A percentile compares a stretch with the other conserved stretches of the same genome.
Conservation (phyloP, 768 basidiomycete species). For the Tephrocybe rancida region DNA sequence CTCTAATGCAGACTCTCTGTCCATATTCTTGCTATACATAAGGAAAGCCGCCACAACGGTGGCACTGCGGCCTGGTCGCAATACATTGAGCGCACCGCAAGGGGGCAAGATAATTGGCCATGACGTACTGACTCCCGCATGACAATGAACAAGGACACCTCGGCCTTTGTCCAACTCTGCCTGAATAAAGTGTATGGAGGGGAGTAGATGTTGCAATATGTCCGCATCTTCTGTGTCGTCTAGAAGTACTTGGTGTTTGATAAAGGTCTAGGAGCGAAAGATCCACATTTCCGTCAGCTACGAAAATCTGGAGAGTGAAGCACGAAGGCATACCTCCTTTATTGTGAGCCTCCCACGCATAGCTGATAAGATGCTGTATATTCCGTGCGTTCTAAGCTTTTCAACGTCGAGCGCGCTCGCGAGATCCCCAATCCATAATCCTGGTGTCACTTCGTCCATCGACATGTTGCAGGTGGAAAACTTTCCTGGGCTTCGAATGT, state of each 20-base stretch:
- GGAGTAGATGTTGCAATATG: conserved; percentile 75
- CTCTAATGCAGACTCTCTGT: conserved; percentile 64
- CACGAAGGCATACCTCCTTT: conserved; percentile 58
- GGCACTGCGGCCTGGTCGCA: conserved; percentile 69
- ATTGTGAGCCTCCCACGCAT: conserved; percentile 73
- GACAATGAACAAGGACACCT: conserved; percentile 88
- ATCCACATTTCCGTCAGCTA: too few species aligned
- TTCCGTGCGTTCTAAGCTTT: conserved; percentile 66
- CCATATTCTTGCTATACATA: conserved; percentile 69
- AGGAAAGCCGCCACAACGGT: conserved; percentile 88
- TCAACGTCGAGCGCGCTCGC: conserved; percentile 66
- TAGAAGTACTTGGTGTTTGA: conserved; percentile 75
- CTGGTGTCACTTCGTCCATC: conserved; percentile 81
- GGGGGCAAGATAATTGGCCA: neutral
- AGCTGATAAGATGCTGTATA: conserved; percentile 72
- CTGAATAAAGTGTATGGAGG: conserved; percentile 83
- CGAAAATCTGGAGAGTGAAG: too few species aligned
- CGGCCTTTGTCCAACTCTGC: conserved; percentile 73
- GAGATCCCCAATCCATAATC: conserved; percentile 86
- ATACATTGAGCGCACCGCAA: neutral
- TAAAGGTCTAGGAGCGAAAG: conserved; percentile 61
- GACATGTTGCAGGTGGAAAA: conserved; percentile 17
- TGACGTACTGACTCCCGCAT: conserved; percentile 82
- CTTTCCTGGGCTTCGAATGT: too few species aligned
- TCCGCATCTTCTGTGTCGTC: conserved; percentile 80